These are phyloP conservation scores for Auriscalpium orientale DNA, from an alignment of 768 basidiomycete genomes.

Conservation along the genomic window DNA sequence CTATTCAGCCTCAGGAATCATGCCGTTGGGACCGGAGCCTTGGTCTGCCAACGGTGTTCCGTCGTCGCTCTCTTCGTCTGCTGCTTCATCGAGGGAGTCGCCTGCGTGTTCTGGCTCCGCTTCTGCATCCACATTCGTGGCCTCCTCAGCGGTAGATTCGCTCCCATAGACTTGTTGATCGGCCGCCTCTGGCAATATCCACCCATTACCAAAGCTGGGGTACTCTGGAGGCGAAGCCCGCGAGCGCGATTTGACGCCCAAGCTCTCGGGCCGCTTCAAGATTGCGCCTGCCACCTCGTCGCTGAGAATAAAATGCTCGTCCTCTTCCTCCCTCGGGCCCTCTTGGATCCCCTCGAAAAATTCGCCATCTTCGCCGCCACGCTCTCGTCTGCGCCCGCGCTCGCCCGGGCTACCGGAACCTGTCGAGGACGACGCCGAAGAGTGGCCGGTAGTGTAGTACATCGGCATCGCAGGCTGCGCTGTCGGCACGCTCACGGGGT, in stretches of 20 bases:
- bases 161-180: not conserved
- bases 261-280: slow-evolving; percentile 5
- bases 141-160: too few species aligned
- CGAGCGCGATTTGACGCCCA: not conserved
- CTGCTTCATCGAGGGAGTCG: not conserved
- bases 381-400: slow-evolving; percentile 1
- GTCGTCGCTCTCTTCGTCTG: not conserved
- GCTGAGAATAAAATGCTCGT: not conserved
- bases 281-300: slow-evolving; percentile 7
- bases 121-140: too few species aligned
- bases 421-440: not conserved
- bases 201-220: not conserved
- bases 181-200: not conserved
- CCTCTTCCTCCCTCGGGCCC: not conserved
- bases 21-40: too few species aligned
- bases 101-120: not conserved
- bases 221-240: not conserved
- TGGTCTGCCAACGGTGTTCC: not conserved
- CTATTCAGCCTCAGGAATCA: too few species aligned
- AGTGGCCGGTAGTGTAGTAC: not conserved
- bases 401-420: not conserved
- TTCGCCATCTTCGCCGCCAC: not conserved
- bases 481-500: not conserved
- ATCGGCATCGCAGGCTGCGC: not conserved
- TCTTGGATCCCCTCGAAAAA: not conserved